These are phyloP conservation scores for Nepenthes mirabilis DNA, from an alignment of 148 eudicot genomes.

Conservation along the genomic window DNA sequence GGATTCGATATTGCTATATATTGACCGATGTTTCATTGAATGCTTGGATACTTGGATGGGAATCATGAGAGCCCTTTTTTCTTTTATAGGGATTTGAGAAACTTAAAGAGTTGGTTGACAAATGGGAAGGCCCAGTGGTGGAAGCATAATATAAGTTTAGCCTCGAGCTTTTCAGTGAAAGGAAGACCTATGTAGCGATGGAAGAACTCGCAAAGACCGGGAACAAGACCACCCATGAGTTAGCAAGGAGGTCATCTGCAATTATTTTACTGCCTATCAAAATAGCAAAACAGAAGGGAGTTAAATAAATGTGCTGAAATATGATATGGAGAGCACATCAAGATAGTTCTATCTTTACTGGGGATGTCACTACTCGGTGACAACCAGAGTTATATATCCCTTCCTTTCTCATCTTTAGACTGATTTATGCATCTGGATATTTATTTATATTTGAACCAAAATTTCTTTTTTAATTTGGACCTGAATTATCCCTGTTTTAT, in stretches of 20 bases:
- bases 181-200: slow-evolving; percentile 54
- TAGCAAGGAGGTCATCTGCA: slow-evolving; percentile 73
- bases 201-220: slow-evolving; percentile 56
- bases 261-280: slow-evolving; percentile 49
- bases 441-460: too few relatives aligned
- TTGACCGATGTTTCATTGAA: too few relatives aligned
- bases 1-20: too few relatives aligned
- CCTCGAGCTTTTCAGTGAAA: slow-evolving; percentile 66
- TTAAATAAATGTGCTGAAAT: not conserved
- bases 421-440: too few relatives aligned
- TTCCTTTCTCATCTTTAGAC: too few relatives aligned
- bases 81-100: slow-evolving; percentile 64
- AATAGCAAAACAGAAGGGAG: slow-evolving; percentile 29
- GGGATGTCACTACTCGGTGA: not conserved
- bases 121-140: slow-evolving; percentile 56
- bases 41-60: slow-evolving; percentile 1
- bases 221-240: slow-evolving; percentile 64
- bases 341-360: not conserved
- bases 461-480: too few relatives aligned
- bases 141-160: slow-evolving; percentile 25
- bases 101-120: slow-evolving; percentile 66
- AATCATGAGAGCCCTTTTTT: not conserved
- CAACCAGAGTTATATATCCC: not conserved
- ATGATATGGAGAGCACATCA: not conserved
- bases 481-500: too few relatives aligned